Percentiles rank a stretch among this genome's conserved stretches.
phyloP scores from a whole-genome alignment of 129 eudicot species.

The Arctium lappa region DNA sequence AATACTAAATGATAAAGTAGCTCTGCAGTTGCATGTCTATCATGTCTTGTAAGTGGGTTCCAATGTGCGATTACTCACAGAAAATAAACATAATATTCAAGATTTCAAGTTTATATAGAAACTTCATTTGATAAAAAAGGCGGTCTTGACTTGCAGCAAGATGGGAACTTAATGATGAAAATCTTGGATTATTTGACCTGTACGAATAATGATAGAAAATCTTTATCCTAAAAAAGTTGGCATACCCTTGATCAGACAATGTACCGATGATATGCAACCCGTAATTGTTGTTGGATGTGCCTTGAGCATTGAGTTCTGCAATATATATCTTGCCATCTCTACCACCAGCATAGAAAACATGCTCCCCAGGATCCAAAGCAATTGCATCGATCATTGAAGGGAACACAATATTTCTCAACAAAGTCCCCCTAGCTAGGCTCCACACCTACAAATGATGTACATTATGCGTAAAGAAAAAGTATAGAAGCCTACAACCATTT shows the following conservation, averaged over 20 bases:
- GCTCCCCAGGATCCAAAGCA: constrained; percentile 71
- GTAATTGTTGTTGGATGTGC: constrained; percentile 36
- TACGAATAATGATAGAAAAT: not conserved
- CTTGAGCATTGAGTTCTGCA: constrained; percentile 63
- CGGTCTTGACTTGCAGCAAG: not conserved
- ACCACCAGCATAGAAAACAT: constrained; percentile 87
- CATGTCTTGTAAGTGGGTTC: not conserved
- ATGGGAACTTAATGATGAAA: not conserved
- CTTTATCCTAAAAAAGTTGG: not conserved
- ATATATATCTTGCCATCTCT: constrained; percentile 87
- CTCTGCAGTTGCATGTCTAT: not conserved
- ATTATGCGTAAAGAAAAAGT: constrained; percentile 3
- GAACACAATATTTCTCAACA: constrained; percentile 66
- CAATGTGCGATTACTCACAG: not conserved
- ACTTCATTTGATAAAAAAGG: not conserved
- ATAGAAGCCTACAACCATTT: constrained; percentile 7
- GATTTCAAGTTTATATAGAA: not conserved
- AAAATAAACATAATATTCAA: constrained; percentile 7
- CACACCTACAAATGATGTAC: constrained; percentile 51
- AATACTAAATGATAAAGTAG: not conserved
- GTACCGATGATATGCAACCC: constrained; percentile 74
- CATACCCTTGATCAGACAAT: constrained; percentile 69
- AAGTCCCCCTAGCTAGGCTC: constrained; percentile 62
- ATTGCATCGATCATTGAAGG: constrained; percentile 78
- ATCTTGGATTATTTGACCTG: not conserved